Conservation (phyloP, 2,329 filamentous ascomycete species). For the Blastomyces gilchristii region DNA sequence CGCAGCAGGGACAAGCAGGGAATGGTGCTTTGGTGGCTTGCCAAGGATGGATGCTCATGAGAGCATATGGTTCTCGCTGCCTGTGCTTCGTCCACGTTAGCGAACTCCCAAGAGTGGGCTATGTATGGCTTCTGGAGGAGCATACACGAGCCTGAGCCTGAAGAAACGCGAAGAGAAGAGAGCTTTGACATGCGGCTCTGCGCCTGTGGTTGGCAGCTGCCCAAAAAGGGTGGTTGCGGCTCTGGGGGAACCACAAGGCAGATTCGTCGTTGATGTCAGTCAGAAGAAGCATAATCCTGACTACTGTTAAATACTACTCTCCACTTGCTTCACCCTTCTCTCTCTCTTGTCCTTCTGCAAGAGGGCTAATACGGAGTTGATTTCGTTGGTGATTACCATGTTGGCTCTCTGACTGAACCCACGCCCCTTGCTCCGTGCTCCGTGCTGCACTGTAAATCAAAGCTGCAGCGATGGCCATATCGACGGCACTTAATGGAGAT, state of each 20-base stretch:
- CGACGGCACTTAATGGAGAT: not conserved
- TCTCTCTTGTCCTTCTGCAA: not conserved
- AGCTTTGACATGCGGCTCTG: not conserved
- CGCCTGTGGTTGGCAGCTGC: not conserved
- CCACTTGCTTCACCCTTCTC: not conserved
- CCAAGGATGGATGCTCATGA: not conserved
- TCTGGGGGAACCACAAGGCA: not conserved
- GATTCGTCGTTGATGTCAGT: not conserved
- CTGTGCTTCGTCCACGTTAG: not conserved
- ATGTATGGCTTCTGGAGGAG: not conserved
- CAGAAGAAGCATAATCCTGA: not conserved
- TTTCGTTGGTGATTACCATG: not conserved
- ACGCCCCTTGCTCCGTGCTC: not conserved
- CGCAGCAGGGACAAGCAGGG: not conserved
- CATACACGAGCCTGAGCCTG: not conserved
- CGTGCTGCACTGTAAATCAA: not conserved
- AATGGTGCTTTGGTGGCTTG: not conserved
- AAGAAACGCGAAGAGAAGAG: not conserved
- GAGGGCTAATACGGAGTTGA: not conserved
- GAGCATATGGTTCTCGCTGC: not conserved
- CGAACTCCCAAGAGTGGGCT: not conserved
- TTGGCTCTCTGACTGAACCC: not conserved
- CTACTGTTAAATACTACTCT: not conserved
- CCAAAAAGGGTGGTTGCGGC: not conserved
- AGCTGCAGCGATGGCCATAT: not conserved